These are phyloP conservation scores for Cerrena zonata DNA, from an alignment of 1,284 basidiomycete genomes.

Conservation along the genomic window DNA sequence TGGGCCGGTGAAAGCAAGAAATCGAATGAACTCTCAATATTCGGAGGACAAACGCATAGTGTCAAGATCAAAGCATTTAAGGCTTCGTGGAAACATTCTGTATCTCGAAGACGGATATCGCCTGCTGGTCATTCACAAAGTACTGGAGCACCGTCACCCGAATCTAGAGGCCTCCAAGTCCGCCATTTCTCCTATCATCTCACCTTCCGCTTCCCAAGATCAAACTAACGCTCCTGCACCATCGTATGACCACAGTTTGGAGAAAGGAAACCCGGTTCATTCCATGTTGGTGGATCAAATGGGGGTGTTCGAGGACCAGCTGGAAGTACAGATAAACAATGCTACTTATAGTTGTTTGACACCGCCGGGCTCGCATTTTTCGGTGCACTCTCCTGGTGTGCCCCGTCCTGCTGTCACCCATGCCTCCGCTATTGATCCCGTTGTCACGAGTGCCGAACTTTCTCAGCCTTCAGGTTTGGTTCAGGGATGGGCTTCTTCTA, in stretches of 20 bases:
- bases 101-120: slow-evolving; percentile 16
- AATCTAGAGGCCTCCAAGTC: slow-evolving; percentile 19
- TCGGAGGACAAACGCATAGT: slow-evolving; percentile 63
- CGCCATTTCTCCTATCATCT: slow-evolving; percentile 16
- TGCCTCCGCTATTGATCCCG: slow-evolving; percentile 3
- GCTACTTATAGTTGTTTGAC: background rate
- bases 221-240: slow-evolving; percentile 4
- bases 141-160: slow-evolving; percentile 10
- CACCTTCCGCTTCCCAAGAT: slow-evolving; percentile 8
- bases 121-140: slow-evolving; percentile 14
- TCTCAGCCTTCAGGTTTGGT: no score
- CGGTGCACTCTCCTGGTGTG: background rate
- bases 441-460: background rate
- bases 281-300: slow-evolving; percentile 57
- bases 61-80: slow-evolving; percentile 39
- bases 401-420: background rate
- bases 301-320: slow-evolving; percentile 50
- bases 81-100: slow-evolving; percentile 12
- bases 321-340: slow-evolving; percentile 45
- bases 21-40: slow-evolving; percentile 65
- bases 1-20: slow-evolving; percentile 31
- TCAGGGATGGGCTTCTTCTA: background rate
- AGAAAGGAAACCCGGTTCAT: slow-evolving; percentile 38
- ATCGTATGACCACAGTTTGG: slow-evolving; percentile 13
- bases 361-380: background rate